phyloP scores from a whole-genome alignment of 2,329 filamentous ascomycete genomes.

The Decorospora gaudefroyi region DNA sequence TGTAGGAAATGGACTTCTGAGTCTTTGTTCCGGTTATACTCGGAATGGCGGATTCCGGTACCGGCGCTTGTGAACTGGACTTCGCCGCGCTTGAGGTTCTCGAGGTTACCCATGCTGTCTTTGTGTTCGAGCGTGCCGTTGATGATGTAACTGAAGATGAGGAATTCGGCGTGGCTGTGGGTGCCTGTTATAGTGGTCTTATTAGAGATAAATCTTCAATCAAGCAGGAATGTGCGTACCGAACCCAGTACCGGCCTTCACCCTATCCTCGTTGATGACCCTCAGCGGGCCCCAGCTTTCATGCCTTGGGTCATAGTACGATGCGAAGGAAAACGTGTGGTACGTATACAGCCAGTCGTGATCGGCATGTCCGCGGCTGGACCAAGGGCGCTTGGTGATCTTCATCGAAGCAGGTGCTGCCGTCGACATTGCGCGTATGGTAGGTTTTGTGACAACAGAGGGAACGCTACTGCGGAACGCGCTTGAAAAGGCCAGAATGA shows the following conservation, averaged over 20 bases:
- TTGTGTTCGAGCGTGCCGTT: conserved; percentile 84
- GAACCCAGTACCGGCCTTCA: conserved; percentile 74
- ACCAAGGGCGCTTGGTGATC: conserved; percentile 74
- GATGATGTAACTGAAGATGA: conserved; percentile 90
- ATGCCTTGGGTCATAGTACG: conserved; percentile 68
- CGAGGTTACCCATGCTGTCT: conserved; percentile 73
- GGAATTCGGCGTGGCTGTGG: conserved; percentile 82
- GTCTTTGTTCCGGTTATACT: conserved; percentile 74
- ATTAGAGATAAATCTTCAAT: background rate
- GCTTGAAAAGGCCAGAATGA: conserved; percentile 54
- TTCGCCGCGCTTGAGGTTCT: conserved; percentile 77
- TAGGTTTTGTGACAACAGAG: conserved; percentile 39
- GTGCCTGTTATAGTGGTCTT: conserved; percentile 55
- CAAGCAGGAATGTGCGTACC: conserved; percentile 38
- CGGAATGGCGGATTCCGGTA: conserved; percentile 76
- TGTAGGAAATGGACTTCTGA: conserved; percentile 83
- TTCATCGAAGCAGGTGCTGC: conserved; percentile 52
- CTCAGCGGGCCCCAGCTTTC: conserved; percentile 74
- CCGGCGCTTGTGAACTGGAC: conserved; percentile 92
- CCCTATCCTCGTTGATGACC: conserved; percentile 88
- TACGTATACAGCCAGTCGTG: conserved; percentile 88
- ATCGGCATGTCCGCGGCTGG: conserved; percentile 73
- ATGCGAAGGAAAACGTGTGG: conserved; percentile 83
- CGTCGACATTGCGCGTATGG: conserved; percentile 49
- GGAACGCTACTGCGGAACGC: conserved; percentile 47